Base-by-base conservation (phyloP, 2,329 filamentous ascomycete species). In the Chaetomium globosum region DNA sequence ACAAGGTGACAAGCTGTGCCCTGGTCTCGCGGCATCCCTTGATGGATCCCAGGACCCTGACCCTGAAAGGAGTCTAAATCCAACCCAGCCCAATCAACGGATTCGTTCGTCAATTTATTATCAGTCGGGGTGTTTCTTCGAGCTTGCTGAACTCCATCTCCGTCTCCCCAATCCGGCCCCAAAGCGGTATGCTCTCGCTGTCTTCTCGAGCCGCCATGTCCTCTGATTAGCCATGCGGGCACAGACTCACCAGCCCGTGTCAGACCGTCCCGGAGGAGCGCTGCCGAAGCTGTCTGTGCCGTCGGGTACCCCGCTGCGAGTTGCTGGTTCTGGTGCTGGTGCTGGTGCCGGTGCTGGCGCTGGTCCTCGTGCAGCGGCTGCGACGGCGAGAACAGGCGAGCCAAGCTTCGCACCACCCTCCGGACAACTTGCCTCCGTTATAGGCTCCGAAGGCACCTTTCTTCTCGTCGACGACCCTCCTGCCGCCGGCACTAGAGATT, bases 401-500 rank as follows among this genome's bases (percentile, higher is more conserved):
- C 54, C 69, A 61, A 58, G 52, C 60, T 51, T 60, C 58, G 48
- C 51, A 57, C 57, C 62, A 26, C 61, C 61, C 9, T 53, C 63
- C 64, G 63, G 63, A 59, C 64, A 57, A 33, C 26, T 39, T 39
- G 49, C 66, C 33, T 68, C 69, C 55, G 59, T 67, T 58, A 57
- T 70, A 54, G 64, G 61, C 64, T 49, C 69, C 68, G 67, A 70
- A 48, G 70, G 68, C 56, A 69, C 70, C 57, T 69, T 72, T 55
- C 61, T 70, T 65, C 68, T 72, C 52, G 64, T 69, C 64, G 71
- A 74, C 68, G 74, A 74, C 51, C 67, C 70, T 31, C 66, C 69
- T 28, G 61, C 64, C 60, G 55, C 62, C 49, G 61, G 69, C 59
- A 74, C 75, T 70, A 79, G 82, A 66, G 80, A 82, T 70, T 86